These are phyloP conservation scores for Myochromella boudieri DNA, from an alignment of 768 basidiomycete genomes.

Conservation along the genomic window DNA sequence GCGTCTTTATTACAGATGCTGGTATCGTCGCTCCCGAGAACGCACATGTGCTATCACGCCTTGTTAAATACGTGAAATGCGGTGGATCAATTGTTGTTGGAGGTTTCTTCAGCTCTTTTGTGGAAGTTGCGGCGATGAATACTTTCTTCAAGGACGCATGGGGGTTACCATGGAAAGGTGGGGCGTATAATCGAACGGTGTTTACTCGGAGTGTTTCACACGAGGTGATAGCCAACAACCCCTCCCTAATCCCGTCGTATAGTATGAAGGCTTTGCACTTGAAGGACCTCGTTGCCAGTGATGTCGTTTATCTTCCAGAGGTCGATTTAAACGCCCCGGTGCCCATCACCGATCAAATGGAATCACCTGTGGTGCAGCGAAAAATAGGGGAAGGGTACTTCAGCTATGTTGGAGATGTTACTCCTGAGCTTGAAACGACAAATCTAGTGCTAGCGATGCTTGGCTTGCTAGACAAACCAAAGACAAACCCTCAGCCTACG, in stretches of 20 bases:
- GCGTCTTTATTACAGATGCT: constrained; percentile 35
- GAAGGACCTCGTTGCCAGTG: constrained; percentile 13
- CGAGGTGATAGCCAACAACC: constrained; percentile 17
- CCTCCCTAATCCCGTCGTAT: constrained; percentile 17
- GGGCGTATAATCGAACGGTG: constrained; percentile 19
- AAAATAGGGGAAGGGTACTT: constrained; percentile 33
- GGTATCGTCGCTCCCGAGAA: constrained; percentile 24
- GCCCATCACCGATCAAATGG: constrained; percentile 17
- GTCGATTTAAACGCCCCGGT: constrained; percentile 5
- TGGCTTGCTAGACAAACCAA: constrained; percentile 27
- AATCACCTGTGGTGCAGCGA: constrained; percentile 32
- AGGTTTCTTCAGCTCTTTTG: constrained; percentile 23
- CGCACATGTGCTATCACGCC: constrained; percentile 24
- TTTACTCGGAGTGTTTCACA: constrained; percentile 19
- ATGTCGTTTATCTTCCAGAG: constrained; percentile 23
- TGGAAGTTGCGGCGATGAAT: constrained; percentile 12
- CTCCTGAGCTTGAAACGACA: constrained; percentile 34
- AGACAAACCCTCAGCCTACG: no score
- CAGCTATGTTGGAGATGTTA: constrained; percentile 44
- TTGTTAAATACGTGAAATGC: constrained; percentile 31
- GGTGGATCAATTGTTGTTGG: constrained; percentile 39
- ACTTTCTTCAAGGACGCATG: constrained; percentile 20
- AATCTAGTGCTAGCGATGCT: constrained; percentile 37
- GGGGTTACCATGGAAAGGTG: constrained; percentile 26
- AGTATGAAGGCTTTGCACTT: constrained; percentile 34